These are phyloP conservation scores for Tuber calosporum DNA, from an alignment of 495 filamentous ascomycete genomes.

Conservation along the genomic window DNA sequence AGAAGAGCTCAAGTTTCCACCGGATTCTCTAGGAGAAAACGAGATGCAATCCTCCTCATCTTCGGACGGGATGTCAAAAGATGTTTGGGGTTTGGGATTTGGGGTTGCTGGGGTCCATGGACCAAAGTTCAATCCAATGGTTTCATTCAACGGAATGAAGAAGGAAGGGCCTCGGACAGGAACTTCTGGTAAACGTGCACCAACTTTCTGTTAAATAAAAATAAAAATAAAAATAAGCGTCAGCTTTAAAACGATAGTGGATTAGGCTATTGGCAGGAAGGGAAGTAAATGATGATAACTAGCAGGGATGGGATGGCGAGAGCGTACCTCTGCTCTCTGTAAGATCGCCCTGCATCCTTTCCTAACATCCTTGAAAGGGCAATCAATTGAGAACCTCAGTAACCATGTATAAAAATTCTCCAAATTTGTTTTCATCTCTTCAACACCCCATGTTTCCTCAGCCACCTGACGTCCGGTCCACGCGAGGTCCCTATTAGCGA, in stretches of 20 bases:
- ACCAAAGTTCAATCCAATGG: constrained; percentile 30
- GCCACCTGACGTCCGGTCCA: constrained; percentile 33
- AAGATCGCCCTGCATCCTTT: constrained; percentile 36
- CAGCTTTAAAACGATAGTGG: constrained; percentile 21
- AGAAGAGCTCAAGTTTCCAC: constrained; percentile 24
- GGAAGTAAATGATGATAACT: neutral
- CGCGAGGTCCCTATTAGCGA: constrained; percentile 27
- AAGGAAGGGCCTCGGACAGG: constrained; percentile 32
- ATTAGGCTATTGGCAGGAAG: neutral
- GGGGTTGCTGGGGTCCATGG: constrained; percentile 28
- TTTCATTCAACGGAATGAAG: constrained; percentile 32
- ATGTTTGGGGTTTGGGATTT: constrained; percentile 27
- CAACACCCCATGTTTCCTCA: constrained; percentile 28
- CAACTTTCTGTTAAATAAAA: constrained; percentile 28
- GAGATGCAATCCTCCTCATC: constrained; percentile 34
- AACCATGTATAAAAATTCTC: constrained; percentile 35
- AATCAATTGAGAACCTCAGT: constrained; percentile 34
- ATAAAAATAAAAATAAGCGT: neutral
- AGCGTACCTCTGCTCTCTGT: constrained; percentile 30
- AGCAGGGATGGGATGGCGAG: neutral
- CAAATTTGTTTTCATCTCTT: constrained; percentile 32
- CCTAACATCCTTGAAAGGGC: constrained; percentile 35
- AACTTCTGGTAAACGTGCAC: constrained; percentile 32
- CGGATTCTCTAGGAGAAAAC: constrained; percentile 29
- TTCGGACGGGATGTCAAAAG: constrained; percentile 25